Percentiles rank a stretch among this genome's conserved stretches.
These are phyloP conservation scores for Colletotrichum lindemuthianum DNA, from an alignment of 2,329 filamentous ascomycete genomes.

Conservation along the genomic window DNA sequence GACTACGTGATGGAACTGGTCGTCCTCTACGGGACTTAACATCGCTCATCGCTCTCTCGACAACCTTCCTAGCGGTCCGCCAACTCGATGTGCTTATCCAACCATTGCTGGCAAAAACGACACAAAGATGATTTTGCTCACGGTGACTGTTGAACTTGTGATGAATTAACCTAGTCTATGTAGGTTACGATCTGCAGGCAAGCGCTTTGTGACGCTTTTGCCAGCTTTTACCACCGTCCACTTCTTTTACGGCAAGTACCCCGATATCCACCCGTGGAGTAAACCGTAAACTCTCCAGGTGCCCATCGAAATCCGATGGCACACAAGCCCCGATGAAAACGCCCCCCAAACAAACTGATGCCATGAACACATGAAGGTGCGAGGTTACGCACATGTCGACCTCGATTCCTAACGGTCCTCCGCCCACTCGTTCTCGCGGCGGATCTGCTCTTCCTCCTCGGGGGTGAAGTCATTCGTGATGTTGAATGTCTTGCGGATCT, in stretches of 20 bases:
- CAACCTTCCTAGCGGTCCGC: no score
- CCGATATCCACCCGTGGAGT: constrained; percentile 1
- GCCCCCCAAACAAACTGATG: constrained; percentile 30
- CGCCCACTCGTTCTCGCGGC: constrained; percentile 90
- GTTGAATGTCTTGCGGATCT: constrained; percentile 99
- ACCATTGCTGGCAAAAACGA: no score
- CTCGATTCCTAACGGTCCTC: constrained; percentile 72
- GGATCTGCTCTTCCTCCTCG: constrained; percentile 98
- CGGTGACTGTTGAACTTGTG: no score
- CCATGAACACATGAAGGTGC: constrained; percentile 8
- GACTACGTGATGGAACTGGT: no score
- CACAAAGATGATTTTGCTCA: no score
- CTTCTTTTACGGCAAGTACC: neutral
- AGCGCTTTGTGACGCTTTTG: no score
- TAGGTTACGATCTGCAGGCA: no score
- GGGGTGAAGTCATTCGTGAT: constrained; percentile 99
- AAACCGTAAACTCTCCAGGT: constrained; percentile 26
- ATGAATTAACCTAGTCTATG: no score
- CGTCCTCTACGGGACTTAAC: no score
- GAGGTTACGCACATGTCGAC: constrained; percentile 9
- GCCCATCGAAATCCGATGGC: constrained; percentile 20
- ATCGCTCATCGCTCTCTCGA: no score
- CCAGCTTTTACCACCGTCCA: no score
- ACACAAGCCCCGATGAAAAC: constrained; percentile 20
- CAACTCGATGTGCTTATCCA: no score